Base-by-base conservation (phyloP, 2,329 filamentous ascomycete species). In the Trichoderma endophyticum region DNA sequence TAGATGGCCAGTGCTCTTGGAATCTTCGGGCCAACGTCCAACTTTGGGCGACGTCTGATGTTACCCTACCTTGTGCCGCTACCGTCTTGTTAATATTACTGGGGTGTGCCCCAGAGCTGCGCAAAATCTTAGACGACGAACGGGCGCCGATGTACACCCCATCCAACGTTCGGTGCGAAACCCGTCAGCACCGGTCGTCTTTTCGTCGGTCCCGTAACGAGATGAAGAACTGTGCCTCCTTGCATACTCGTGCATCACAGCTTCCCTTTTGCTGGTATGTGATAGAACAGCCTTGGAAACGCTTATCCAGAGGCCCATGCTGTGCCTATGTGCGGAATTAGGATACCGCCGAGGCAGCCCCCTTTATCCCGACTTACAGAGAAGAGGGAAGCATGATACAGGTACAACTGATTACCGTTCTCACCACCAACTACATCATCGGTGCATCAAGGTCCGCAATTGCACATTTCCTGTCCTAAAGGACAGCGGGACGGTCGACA, bases 1-100 rank as follows among this genome's bases (percentile, higher is more conserved):
- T 32, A 70, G 67, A 28, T 70, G 68, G 66, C 60, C 60, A 71
- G 68, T 71, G 68, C 68, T 64, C 56, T 28, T 48, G 56, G 66
- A 48, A 69, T 18, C 66, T 28, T 69, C 56, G 56, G 28, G 14
- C 36, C 34, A 69, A 69, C 54, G 39, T 36, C 54, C 56, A 61
- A 18, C 66, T 51, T 60, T 24, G 21, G 43, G 18, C 11, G 59
- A 59, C 32, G 59, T 56, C 60, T 39, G 43, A 63, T 70, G 28
- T 32, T 28, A 63, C 68, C 39, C 43, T 39, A 43, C 68, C 39
- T 54, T 68, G 48, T 26, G 26, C 34, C 51, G 34, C 36, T 26
- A 43, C 36, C 65, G 18, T 60, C 65, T 48, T 24, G 54, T 32
- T 48, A 36, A n/a, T n/a, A 43, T 48, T 48, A 60, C 65, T 68